Percentiles rank a stretch among this genome's conserved stretches.
phyloP scores from a whole-genome alignment of 352 stramenopile genomes.

The Globisporangium nodosum region DNA sequence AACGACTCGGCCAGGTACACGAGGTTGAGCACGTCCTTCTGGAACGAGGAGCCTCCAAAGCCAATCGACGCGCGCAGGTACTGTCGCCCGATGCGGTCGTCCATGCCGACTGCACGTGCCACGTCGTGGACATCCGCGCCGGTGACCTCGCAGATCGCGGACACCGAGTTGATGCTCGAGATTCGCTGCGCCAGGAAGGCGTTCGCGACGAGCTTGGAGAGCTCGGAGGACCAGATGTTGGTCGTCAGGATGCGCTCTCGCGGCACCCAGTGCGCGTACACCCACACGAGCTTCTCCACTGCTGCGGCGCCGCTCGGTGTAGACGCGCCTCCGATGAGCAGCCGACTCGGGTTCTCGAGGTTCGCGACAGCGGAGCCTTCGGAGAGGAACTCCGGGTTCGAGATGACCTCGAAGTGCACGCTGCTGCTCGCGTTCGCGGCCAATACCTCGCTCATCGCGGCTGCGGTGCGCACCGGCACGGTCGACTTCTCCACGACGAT shows the following conservation, averaged over 20 bases:
- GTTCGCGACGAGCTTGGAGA: conserved; percentile 99
- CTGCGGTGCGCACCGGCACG: conserved; percentile 97
- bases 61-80: conserved; percentile 98
- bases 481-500: conserved; percentile 99
- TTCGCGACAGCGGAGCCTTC: conserved; percentile 98
- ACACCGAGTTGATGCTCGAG: conserved; percentile 99
- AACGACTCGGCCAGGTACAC: conserved; percentile 99
- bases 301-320: conserved; percentile 83
- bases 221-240: conserved; percentile 99
- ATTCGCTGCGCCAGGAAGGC: conserved; percentile 99
- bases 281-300: conserved; percentile 89
- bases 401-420: conserved; percentile 96
- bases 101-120: conserved; percentile 94
- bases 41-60: conserved; percentile 99
- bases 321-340: conserved; percentile 97
- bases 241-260: conserved; percentile 95
- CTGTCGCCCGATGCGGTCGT: conserved; percentile 96
- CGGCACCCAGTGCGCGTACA: conserved; percentile 98
- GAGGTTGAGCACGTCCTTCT: conserved; percentile 99
- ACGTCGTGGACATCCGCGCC: conserved; percentile 98
- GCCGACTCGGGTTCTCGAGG: conserved; percentile 92
- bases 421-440: conserved; percentile 89
- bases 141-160: conserved; percentile 97
- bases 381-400: conserved; percentile 99
- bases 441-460: conserved; percentile 95